Evolutionary conservation across 345 rosid species (phyloP), one percentile per base, ranked within the genome.

Genomic region (Isatis tinctoria): DNA sequence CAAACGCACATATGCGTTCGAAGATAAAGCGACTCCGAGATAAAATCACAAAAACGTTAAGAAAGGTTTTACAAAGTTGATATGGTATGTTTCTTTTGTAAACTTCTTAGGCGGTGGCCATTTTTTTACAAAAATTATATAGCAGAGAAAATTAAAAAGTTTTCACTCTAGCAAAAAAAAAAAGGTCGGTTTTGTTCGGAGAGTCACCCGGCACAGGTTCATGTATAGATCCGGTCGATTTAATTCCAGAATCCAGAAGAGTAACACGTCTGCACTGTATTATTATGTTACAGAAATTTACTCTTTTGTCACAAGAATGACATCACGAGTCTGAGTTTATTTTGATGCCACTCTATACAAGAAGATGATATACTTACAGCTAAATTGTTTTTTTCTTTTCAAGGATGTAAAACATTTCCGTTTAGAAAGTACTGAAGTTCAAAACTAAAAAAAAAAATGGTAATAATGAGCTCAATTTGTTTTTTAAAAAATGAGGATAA

Each of bases 21-120:
- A 95, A 92, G 88, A 82, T 87, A 76, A 80, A 61, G 64, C 88
- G 83, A 51, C 82, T 95, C 33, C 71, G 88, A 16, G 86, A 87
- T 13, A 85, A 85, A 84, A 85, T 90, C 56, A 27, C 77, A 6
- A 80, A 77, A 78, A 83, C 76, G 3, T 66, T 89, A 36, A 62
- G 80, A 67, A 86, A 60, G 54, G 64, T 75, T 69, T 43, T 17
- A 68, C 67, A 51, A 64, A 74, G 70, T 33, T 51, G 62, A 45
- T 26, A 45, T 48, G 60, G 62, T 65, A 54, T 35, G 64, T 41
- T 27, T 28, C 47, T 32, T 52, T 54, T 49, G 35, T 52, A 9
- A 54, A 28, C 35, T 51, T 64, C n/a, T 40, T 39, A 67, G 74
- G 64, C 62, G 53, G 37, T 51, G 26, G 47, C 8, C 20, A 56